Conservation (phyloP, 345 rosid genomes). For the Geranium brycei region DNA sequence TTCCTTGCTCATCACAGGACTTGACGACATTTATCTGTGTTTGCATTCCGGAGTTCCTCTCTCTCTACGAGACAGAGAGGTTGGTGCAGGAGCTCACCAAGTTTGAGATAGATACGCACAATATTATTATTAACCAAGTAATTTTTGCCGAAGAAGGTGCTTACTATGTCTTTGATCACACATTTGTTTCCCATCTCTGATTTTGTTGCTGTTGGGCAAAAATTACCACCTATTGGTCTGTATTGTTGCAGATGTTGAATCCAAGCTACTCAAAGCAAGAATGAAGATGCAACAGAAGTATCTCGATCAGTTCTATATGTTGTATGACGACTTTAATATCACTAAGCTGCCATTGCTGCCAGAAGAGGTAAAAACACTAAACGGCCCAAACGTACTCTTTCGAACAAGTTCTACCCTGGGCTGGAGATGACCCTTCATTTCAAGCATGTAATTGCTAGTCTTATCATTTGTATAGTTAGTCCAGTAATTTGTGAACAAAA, state of each 20-base stretch:
- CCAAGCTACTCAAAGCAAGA: slow-evolving; percentile 85
- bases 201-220: slow-evolving; percentile 2
- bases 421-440: not conserved
- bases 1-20: slow-evolving; percentile 39
- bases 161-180: not conserved
- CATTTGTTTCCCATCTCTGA: not conserved
- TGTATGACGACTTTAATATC: slow-evolving; percentile 94
- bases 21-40: slow-evolving; percentile 92
- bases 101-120: slow-evolving; percentile 93
- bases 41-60: slow-evolving; percentile 97
- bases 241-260: slow-evolving; percentile 49
- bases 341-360: slow-evolving; percentile 92
- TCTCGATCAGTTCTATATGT: slow-evolving; percentile 93
- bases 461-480: too few species aligned
- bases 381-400: not conserved
- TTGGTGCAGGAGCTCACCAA: slow-evolving; percentile 96
- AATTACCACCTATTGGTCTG: slow-evolving; percentile 2
- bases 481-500: too few species aligned
- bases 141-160: slow-evolving; percentile 80
- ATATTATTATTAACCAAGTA: slow-evolving; percentile 94
- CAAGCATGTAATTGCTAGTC: not conserved
- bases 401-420: not conserved
- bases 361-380: slow-evolving; percentile 51
- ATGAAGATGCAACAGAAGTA: slow-evolving; percentile 98
- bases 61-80: slow-evolving; percentile 96